Evolutionary conservation across 306 rosid species (phyloP).

Genomic region (Parietaria judaica): DNA sequence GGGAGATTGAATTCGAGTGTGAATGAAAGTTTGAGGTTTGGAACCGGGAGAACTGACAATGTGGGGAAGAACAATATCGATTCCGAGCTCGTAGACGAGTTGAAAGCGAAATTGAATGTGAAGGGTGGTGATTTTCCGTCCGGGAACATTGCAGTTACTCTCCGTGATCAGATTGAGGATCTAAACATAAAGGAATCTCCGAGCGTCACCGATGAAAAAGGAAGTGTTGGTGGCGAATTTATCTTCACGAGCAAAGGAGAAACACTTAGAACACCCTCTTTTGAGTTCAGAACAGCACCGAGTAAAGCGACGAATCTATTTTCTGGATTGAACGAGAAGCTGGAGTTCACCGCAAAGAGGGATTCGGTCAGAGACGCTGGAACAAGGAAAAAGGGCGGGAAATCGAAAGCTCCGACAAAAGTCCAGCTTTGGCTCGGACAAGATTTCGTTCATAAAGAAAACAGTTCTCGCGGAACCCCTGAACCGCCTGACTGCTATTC

Average conservation of each 20-base stretch:
- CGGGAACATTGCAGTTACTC: slow-evolving; percentile 22
- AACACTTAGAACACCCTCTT: slow-evolving; percentile 28
- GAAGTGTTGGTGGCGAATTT: slow-evolving; percentile 21
- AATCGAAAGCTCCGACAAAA: slow-evolving; percentile 29
- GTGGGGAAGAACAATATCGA: slow-evolving; percentile 21
- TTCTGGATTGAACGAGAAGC: slow-evolving; percentile 27
- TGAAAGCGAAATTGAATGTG: slow-evolving; percentile 43
- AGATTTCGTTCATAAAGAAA: slow-evolving; percentile 38
- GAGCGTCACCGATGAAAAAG: slow-evolving; percentile 14
- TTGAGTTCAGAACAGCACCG: slow-evolving; percentile 53
- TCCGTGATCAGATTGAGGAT: slow-evolving; percentile 46
- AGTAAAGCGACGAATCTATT: slow-evolving; percentile 21
- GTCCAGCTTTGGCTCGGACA: slow-evolving; percentile 38
- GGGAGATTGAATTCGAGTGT: slow-evolving; percentile 7
- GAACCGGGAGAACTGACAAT: slow-evolving; percentile 20
- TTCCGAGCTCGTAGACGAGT: slow-evolving; percentile 46
- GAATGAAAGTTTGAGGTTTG: slow-evolving; percentile 21
- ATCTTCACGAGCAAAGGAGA: slow-evolving; percentile 43
- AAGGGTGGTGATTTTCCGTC: slow-evolving; percentile 24
- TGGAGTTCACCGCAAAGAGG: slow-evolving; percentile 44
- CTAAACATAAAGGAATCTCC: slow-evolving; percentile 36
- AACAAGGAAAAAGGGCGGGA: slow-evolving; percentile 44
- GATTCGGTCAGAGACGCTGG: slow-evolving; percentile 37
- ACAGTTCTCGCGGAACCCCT: slow-evolving; percentile 29
- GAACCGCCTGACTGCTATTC: slow-evolving; percentile 54